Evolutionary conservation across 306 rosid species (phyloP).

Genomic region (Lagenaria siceraria): DNA sequence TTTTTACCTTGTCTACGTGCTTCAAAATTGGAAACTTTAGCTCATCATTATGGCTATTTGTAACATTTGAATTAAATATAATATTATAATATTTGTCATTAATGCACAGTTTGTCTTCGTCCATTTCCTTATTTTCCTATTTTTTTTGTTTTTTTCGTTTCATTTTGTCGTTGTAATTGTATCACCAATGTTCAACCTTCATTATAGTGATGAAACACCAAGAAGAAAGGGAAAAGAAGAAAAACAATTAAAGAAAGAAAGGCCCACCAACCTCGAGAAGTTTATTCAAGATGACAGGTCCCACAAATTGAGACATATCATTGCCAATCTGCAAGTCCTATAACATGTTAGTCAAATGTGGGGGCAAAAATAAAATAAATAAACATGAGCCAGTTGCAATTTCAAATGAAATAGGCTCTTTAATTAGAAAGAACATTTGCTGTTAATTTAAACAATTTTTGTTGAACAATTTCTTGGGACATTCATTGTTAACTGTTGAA

Average conservation of each 20-base stretch:
- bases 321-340: constrained; percentile 57
- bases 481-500: neutral
- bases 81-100: too few relatives aligned
- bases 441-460: neutral
- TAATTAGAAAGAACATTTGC: neutral
- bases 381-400: constrained; percentile 1
- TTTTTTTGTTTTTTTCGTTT: too few relatives aligned
- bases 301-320: constrained; percentile 75
- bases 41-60: too few relatives aligned
- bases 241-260: neutral
- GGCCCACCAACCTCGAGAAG: constrained; percentile 61
- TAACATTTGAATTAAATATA: too few relatives aligned
- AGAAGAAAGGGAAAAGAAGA: neutral
- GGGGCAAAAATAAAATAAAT: neutral
- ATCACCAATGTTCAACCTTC: too few relatives aligned
- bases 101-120: too few relatives aligned
- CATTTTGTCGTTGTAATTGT: too few relatives aligned
- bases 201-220: neutral
- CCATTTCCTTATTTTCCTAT: too few relatives aligned
- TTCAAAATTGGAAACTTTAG: too few relatives aligned
- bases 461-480: neutral
- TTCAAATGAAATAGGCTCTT: neutral
- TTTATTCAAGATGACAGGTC: constrained; percentile 69
- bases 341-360: neutral
- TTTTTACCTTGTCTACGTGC: too few relatives aligned